Evolutionary conservation across 768 basidiomycete genomes (phyloP).

Genomic region (Amanita inopinata): DNA sequence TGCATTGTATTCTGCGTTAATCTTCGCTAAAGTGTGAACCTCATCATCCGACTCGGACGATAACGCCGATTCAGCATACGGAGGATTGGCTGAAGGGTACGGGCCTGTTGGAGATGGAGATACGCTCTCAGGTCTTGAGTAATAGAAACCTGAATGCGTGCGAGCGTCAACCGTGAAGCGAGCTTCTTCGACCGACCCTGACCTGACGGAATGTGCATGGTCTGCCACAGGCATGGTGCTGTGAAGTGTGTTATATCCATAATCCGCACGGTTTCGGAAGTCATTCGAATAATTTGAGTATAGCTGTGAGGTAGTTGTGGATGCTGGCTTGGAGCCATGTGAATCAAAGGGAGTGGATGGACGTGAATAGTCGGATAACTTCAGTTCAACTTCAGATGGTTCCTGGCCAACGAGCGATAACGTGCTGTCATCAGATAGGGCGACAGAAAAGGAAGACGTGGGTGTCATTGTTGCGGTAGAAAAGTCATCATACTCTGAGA

Average conservation of each 20-base stretch:
- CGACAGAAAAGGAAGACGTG: conserved; percentile 29
- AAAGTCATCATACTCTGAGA: conserved; percentile 32
- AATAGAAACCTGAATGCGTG: background rate
- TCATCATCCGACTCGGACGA: conserved; percentile 30
- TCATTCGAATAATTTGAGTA: background rate
- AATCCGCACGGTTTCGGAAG: background rate
- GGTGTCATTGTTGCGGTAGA: conserved; percentile 31
- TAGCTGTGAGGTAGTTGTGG: background rate
- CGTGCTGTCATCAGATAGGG: conserved; percentile 33
- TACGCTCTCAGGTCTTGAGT: background rate
- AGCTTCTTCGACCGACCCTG: conserved; percentile 2
- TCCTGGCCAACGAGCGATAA: conserved; percentile 2
- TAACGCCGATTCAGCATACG: conserved; percentile 5
- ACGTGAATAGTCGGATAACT: conserved; percentile 2
- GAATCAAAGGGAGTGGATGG: conserved; percentile 9
- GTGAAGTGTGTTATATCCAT: background rate
- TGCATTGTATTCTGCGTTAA: conserved; percentile 35
- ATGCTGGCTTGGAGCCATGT: background rate
- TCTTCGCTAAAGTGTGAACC: conserved; percentile 27
- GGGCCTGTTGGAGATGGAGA: background rate
- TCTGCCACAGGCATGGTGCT: background rate
- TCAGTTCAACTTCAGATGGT: background rate
- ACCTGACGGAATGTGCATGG: background rate
- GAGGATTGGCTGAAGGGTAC: background rate
- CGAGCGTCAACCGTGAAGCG: conserved; percentile 4